These are phyloP conservation scores for Bipolaris bicolor DNA, from an alignment of 2,329 filamentous ascomycete genomes.

Conservation along the genomic window DNA sequence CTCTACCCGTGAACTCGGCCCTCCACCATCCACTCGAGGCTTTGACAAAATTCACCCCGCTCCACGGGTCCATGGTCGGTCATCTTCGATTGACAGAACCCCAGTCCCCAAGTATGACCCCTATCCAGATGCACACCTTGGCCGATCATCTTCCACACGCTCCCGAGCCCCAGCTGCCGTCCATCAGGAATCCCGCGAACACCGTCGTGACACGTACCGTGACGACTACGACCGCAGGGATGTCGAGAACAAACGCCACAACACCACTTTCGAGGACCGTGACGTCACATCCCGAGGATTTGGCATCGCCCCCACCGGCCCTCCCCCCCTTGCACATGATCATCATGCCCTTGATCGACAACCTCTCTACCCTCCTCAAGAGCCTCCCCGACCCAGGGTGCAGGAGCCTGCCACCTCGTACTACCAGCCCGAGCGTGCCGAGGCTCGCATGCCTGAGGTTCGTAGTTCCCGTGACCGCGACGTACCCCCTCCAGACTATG, in stretches of 20 bases:
- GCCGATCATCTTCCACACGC: conserved; percentile 49
- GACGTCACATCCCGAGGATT: conserved; percentile 56
- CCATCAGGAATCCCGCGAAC: conserved; percentile 55
- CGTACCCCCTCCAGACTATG: conserved; percentile 30
- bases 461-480: conserved; percentile 34
- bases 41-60: conserved; percentile 69
- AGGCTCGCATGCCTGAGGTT: conserved; percentile 40
- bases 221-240: conserved; percentile 54
- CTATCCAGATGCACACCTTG: conserved; percentile 47
- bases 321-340: conserved; percentile 37
- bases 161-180: conserved; percentile 52
- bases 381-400: conserved; percentile 22
- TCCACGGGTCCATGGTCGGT: conserved; percentile 30
- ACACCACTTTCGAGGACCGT: conserved; percentile 47
- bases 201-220: conserved; percentile 49
- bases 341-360: conserved; percentile 48
- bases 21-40: conserved; percentile 72
- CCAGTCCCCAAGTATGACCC: conserved; percentile 41
- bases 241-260: conserved; percentile 48
- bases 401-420: conserved; percentile 28
- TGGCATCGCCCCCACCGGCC: conserved; percentile 48
- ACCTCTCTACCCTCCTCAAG: conserved; percentile 32
- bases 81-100: conserved; percentile 42
- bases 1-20: conserved; percentile 51
- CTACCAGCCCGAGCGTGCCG: conserved; percentile 36